A percentile compares a stretch with the other conserved stretches of the same genome.
Conservation (phyloP, 169 alveolate genomes). For the Plasmodium relictum region DNA sequence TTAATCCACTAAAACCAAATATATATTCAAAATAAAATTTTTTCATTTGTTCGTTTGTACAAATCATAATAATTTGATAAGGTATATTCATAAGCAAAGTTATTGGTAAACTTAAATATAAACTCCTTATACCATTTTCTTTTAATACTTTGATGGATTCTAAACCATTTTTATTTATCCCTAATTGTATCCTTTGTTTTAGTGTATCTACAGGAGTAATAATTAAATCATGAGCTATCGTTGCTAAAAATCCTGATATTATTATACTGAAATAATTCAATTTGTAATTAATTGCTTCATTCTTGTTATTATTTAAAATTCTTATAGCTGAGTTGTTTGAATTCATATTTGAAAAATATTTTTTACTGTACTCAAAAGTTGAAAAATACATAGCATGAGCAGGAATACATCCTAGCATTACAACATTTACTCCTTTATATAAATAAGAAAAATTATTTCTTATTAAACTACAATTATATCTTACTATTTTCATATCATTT, state of each 20-base stretch:
- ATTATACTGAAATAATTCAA: slow-evolving; percentile 85
- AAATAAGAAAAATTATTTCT: slow-evolving; percentile 84
- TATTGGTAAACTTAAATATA: slow-evolving; percentile 94
- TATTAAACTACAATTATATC: slow-evolving; percentile 74
- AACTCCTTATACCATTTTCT: slow-evolving; percentile 93
- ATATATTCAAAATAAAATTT: slow-evolving; percentile 71
- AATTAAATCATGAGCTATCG: slow-evolving; percentile 95
- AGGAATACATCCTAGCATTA: slow-evolving; percentile 97
- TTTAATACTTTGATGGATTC: slow-evolving; percentile 79
- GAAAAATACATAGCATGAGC: slow-evolving; percentile 97
- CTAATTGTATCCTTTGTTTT: slow-evolving; percentile 95
- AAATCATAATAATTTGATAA: slow-evolving; percentile 93
- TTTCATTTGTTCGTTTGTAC: slow-evolving; percentile 94
- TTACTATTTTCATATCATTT: slow-evolving; percentile 12
- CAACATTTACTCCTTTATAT: slow-evolving; percentile 95
- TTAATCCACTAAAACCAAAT: background rate
- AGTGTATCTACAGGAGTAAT: slow-evolving; percentile 98
- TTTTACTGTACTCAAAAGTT: slow-evolving; percentile 64
- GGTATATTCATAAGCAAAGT: slow-evolving; percentile 97
- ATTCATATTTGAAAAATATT: slow-evolving; percentile 28
- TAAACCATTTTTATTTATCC: slow-evolving; percentile 82
- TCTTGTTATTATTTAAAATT: slow-evolving; percentile 1
- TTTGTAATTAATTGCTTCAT: slow-evolving; percentile 28
- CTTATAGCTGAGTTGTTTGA: slow-evolving; percentile 24
- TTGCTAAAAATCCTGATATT: slow-evolving; percentile 95